Base-by-base conservation (phyloP, 1,139 yeast species). In the Hansenula anomala region DNA sequence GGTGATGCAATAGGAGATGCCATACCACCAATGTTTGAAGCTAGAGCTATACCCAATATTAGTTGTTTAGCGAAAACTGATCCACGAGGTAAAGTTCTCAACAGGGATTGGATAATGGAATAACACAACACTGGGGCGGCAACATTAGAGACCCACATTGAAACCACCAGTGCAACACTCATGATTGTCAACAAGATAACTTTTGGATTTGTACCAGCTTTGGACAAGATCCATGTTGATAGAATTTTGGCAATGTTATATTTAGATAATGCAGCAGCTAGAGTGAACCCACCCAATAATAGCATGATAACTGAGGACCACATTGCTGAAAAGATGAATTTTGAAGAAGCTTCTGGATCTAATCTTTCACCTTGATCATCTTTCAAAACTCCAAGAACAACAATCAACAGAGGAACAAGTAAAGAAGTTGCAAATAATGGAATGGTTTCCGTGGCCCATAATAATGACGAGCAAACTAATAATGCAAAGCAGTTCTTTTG, bases 1-100 rank as follows among this genome's bases (percentile, higher is more conserved):
- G 97, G 97, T 9, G 96, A 86, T 1, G 97, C 88, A 56, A 90
- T 90, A 11, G 97, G 97, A 3, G 96, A 87, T 0, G 95, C 84
- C 95, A 89, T 89, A 52, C 97, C 97, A 22, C 96, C 97, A 41
- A 90, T 71, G 57, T 90, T 88, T 5, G 96, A 84, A 2, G 97
- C 94, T 41, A 90, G 66, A 0, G 97, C 97, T 51, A 90, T 84
- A 38, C 97, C 97, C 37, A 90, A 66, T 33, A 90, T 85, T 52
- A 90, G 68, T 3, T 95, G 90, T 57, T 86, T 81, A 11, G 89
- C 86, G 56, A 87, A 87, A 6, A 78, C 75, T 11, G 90, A 81
- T 6, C 79, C 79, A 34, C 85, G 78, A 16, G 96, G 95, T 32
- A 89, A 64, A 0, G 94, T 84, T 52, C 95, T 74, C 51, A 90